Base-by-base conservation (phyloP, 2,329 filamentous ascomycete species). In the Arachnopeziza araneosa region DNA sequence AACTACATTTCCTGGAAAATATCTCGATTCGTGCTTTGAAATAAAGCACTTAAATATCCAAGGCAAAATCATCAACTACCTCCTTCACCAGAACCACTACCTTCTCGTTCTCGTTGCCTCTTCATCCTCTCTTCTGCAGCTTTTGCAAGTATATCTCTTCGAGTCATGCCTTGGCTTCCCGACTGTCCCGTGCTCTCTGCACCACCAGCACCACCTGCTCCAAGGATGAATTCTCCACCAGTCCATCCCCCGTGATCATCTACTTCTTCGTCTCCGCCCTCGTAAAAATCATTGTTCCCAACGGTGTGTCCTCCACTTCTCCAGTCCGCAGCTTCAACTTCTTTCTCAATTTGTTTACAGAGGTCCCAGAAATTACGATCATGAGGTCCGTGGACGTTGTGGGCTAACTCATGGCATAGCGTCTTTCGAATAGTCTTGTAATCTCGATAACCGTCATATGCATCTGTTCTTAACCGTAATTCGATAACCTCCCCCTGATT, bases 341-440 rank as follows among this genome's bases (percentile, higher is more conserved):
- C 93, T 55, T 82, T 81, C 78, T 98, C 93, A 69, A 97, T 96
- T 77, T 88, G 82, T 67, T 86, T 87, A 66, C 90, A 96, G 68
- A 99, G 74, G 57, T 91, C 84, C 93, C 95, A 98, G 71, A 99
- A 99, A 53, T 89, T 78, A 21, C 85, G 79, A 74, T 98, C 92
- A 73, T 99, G 95, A 0, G 89, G 85, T 0, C 89, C 81, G 75
- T 89, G 88, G 10, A 96, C 90, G 69, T 96, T 97, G 75, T 99
- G 95, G 66, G 93, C 88, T 21, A 99, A 80, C 77, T 99, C 95
- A 76, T 99, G 95, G 71, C 93, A 98, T 14, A 99, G 79, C 52
- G 95, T 98, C 67, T 90, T 90, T 56, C 95, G 84, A 54, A 99
- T 96, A 0, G 89, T 93, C 68, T 88, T 88, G 76, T 98, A 99